A percentile compares a stretch with the other conserved stretches of the same genome.
Evolutionary conservation across 768 basidiomycete species (phyloP).

Genomic region (Amanita molliuscula): DNA sequence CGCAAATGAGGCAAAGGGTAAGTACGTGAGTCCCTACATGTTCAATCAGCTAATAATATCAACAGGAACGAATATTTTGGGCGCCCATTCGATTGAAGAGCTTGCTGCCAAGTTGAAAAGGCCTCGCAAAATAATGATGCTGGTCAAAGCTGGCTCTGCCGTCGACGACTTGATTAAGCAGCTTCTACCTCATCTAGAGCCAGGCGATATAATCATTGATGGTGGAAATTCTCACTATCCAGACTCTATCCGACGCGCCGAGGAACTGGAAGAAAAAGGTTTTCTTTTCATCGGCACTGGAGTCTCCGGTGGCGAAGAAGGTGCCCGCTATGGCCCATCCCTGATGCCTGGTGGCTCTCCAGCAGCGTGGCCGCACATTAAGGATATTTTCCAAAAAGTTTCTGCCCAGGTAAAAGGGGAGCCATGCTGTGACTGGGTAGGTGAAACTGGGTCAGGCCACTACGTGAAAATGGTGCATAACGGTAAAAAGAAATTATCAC

Average conservation of each 20-base stretch:
- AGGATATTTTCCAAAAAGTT: slow-evolving; percentile 98
- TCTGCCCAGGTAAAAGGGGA: slow-evolving; percentile 91
- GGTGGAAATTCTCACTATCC: slow-evolving; percentile 99
- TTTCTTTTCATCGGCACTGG: slow-evolving; percentile 96
- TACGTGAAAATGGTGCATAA: slow-evolving; percentile 99
- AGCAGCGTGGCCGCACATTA: slow-evolving; percentile 93
- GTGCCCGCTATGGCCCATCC: slow-evolving; percentile 93
- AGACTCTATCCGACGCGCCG: slow-evolving; percentile 89
- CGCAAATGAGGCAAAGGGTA: slow-evolving; percentile 96
- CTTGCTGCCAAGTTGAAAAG: slow-evolving; percentile 86
- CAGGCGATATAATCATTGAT: slow-evolving; percentile 98
- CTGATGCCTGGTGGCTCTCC: slow-evolving; percentile 97
- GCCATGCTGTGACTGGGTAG: slow-evolving; percentile 99
- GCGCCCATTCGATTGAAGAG: slow-evolving; percentile 90
- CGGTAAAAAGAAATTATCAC: slow-evolving; percentile 33
- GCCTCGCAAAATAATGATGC: slow-evolving; percentile 94
- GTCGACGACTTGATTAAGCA: slow-evolving; percentile 93
- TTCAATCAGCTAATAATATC: not conserved
- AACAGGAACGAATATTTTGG: slow-evolving; percentile 88
- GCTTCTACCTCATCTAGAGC: slow-evolving; percentile 81
- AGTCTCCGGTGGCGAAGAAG: slow-evolving; percentile 99
- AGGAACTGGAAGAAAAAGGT: slow-evolving; percentile 91
- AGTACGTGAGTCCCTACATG: slow-evolving; percentile 8
- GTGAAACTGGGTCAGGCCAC: slow-evolving; percentile 89
- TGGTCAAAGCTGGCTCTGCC: slow-evolving; percentile 95